phyloP scores from a whole-genome alignment of 2,329 filamentous ascomycete species.

The Pseudogymnoascus sp. region DNA sequence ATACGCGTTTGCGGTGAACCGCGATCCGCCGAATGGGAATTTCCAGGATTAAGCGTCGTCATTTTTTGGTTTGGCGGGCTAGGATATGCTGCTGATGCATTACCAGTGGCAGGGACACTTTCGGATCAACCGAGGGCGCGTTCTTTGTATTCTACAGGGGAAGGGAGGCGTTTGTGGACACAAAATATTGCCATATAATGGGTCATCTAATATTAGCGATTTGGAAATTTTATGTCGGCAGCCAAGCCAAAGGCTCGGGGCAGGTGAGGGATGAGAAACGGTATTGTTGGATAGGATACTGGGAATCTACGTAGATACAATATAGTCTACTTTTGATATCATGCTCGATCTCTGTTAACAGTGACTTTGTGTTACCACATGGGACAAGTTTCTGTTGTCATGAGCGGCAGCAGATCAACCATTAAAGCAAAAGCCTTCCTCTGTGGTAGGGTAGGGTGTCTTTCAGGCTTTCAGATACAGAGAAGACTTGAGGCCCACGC shows the following conservation, averaged over 20 bases:
- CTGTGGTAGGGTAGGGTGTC: too few relatives aligned
- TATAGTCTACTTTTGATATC: background rate
- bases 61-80: background rate
- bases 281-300: background rate
- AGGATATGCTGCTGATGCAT: background rate
- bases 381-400: background rate
- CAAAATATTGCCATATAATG: background rate
- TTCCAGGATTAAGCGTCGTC: slow-evolving; percentile 19
- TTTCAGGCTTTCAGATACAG: too few relatives aligned
- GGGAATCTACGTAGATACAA: background rate
- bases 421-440: too few relatives aligned
- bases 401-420: too few relatives aligned
- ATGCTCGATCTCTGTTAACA: background rate
- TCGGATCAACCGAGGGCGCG: background rate
- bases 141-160: background rate
- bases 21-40: slow-evolving; percentile 20
- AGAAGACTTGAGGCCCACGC: too few relatives aligned
- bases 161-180: background rate
- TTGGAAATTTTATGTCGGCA: background rate
- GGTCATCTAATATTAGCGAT: background rate
- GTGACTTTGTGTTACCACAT: background rate
- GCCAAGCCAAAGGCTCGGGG: background rate
- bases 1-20: slow-evolving; percentile 22
- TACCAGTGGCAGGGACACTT: background rate
- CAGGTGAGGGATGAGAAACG: background rate